These are phyloP conservation scores for Cicer judaicum DNA, from an alignment of 306 rosid genomes.

Conservation along the genomic window DNA sequence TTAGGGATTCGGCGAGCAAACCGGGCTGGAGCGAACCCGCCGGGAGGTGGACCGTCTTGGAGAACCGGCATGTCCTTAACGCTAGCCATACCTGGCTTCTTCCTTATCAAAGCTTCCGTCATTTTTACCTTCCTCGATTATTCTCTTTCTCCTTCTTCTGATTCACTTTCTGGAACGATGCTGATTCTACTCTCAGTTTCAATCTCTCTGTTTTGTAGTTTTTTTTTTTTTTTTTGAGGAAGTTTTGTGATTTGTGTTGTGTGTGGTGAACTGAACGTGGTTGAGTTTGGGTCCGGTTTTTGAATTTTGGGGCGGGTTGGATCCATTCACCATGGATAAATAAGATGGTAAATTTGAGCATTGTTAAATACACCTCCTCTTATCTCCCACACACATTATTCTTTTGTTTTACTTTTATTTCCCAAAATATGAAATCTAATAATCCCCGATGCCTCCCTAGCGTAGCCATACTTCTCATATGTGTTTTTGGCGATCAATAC, in stretches of 20 bases:
- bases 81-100: conserved; percentile 97
- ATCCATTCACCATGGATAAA: background rate
- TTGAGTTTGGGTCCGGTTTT: background rate
- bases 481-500: too few relatives aligned
- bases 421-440: too few relatives aligned
- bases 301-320: background rate
- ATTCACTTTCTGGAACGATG: background rate
- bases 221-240: too few relatives aligned
- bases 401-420: too few relatives aligned
- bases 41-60: conserved; percentile 99
- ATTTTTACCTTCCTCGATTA: conserved; percentile 46
- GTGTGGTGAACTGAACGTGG: background rate
- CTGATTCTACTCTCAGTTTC: background rate
- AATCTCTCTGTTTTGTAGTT: background rate
- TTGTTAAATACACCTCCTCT: background rate
- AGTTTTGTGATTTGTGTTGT: background rate
- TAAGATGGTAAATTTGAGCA: background rate
- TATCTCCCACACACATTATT: background rate
- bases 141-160: background rate
- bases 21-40: conserved; percentile 94
- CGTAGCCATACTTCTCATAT: too few relatives aligned
- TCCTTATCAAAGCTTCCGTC: conserved; percentile 94
- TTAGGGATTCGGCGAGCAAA: conserved; percentile 98
- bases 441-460: too few relatives aligned
- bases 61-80: conserved; percentile 98